Base-by-base conservation (phyloP, 768 basidiomycete species). In the Lactarius evosmus region DNA sequence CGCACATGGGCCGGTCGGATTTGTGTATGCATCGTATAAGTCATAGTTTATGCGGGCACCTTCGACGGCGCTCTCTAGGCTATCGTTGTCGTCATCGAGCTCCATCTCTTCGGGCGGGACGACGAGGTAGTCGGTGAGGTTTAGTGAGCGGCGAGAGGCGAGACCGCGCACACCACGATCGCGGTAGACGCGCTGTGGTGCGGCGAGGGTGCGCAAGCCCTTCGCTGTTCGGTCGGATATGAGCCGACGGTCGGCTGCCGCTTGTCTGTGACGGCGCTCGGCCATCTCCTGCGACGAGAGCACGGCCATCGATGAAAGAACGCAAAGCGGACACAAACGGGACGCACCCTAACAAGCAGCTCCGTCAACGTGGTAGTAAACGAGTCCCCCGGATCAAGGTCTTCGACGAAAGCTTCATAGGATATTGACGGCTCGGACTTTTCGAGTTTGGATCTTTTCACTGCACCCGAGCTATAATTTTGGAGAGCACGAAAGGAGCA, bases 351-450 rank as follows among this genome's bases (percentile, higher is more conserved):
- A 70, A 92, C 91, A 51, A 93, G 79, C 54, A 89, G 82, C 64
- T 92, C 90, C 62, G 91, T 76, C 56, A 93, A 72, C 0, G 87
- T 82, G 5, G 89, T 83, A 0, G 90, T 91, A 74, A 93, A 92
- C 0, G 88, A 85, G 72, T 93, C 91, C 17, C 89, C 90, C 27
- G 81, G 81, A 71, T 92, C 89, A 55, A 93, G 77, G 32, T 90
- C 88, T 68, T 86, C 82, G 22, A 91, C 87, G 67, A 93, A 91
- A 32, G 81, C 74, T 73, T 91, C 86, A 71, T 89, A 92, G 59
- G 78, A 85, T 66, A 92, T 90, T 44, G 76, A 75, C 3, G 86
- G 81, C 69, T 88, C 86, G 36, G 70, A 70, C 52, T 84, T 84
- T 72, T 91, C 90, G 30, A 89, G 79, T 63, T 80, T 81, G 30